Conservation (phyloP, 345 rosid species). For the Brassica incana region DNA sequence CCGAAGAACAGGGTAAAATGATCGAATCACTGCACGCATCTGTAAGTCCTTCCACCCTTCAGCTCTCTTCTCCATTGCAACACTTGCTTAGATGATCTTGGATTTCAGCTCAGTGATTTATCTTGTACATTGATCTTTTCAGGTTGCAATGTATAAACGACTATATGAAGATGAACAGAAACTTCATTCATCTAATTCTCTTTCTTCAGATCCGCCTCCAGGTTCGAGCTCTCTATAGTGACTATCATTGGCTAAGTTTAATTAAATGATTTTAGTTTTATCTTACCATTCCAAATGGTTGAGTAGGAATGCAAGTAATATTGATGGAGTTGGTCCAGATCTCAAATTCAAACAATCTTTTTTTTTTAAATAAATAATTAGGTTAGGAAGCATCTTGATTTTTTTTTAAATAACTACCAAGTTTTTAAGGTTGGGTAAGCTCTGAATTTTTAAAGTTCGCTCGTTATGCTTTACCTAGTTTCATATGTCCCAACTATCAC, state of each 20-base stretch:
- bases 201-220: constrained; percentile 45
- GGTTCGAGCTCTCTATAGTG: constrained; percentile 50
- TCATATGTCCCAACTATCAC: background rate
- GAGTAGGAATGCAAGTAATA: constrained; percentile 3
- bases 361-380: background rate
- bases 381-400: constrained; percentile 8
- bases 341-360: background rate
- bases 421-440: background rate
- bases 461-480: background rate
- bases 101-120: constrained; percentile 4
- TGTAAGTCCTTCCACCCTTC: constrained; percentile 48
- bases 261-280: constrained; percentile 11
- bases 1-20: constrained; percentile 91
- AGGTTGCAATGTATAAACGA: constrained; percentile 96
- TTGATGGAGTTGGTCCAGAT: background rate
- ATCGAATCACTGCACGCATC: constrained; percentile 90
- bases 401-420: constrained; percentile 1
- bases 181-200: constrained; percentile 51
- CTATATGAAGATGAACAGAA: constrained; percentile 91
- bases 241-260: constrained; percentile 16
- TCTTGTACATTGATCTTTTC: constrained; percentile 18
- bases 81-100: constrained; percentile 2
- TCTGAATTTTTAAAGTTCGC: constrained; percentile 4
- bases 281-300: constrained; percentile 17
- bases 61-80: constrained; percentile 4